Evolutionary conservation across 306 rosid species (phyloP).

Genomic region (Parietaria judaica): DNA sequence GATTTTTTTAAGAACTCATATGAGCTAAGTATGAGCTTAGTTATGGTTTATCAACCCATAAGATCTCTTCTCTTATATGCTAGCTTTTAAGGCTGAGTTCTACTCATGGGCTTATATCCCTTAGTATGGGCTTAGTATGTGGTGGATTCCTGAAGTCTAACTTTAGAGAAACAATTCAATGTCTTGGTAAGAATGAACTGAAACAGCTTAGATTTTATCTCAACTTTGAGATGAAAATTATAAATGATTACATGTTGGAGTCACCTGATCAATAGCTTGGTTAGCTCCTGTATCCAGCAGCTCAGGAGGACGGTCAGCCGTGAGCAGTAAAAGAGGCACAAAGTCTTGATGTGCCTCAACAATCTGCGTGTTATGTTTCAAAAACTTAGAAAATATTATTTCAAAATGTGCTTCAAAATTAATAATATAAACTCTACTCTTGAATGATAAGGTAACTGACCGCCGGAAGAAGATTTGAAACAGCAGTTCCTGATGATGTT

Average conservation of each 20-base stretch:
- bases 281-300: constrained; percentile 80
- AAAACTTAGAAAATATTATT: not conserved
- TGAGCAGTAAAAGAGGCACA: constrained; percentile 81
- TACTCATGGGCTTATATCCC: no score
- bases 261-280: constrained; percentile 88
- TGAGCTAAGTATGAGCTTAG: no score
- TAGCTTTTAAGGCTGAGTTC: no score
- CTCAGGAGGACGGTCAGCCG: constrained; percentile 95
- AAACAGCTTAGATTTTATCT: not conserved
- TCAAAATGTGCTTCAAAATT: not conserved
- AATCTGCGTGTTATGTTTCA: constrained; percentile 41
- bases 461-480: constrained; percentile 95
- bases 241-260: not conserved
- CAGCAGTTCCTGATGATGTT: constrained; percentile 97
- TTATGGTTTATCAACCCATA: no score
- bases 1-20: no score
- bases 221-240: not conserved
- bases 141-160: no score
- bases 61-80: no score
- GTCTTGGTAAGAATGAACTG: no score
- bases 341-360: constrained; percentile 96
- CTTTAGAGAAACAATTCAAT: no score
- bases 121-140: no score
- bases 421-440: no score
- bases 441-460: constrained; percentile 40